Percentiles rank a stretch among this genome's conserved stretches.
Conservation (phyloP, 768 basidiomycete species). For the Clitopilus passeckerianus region DNA sequence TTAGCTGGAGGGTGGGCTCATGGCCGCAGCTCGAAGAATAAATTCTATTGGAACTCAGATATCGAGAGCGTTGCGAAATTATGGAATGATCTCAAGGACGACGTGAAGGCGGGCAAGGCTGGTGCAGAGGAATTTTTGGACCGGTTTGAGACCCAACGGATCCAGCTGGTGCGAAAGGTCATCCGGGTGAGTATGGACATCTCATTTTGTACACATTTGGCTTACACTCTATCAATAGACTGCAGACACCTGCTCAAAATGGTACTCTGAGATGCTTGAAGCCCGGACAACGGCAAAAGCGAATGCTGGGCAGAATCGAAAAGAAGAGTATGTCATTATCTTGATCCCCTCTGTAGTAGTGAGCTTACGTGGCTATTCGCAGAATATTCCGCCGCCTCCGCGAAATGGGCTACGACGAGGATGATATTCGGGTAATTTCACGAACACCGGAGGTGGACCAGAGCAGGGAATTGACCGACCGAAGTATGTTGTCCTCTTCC, state of each 20-base stretch:
- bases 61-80: conserved; percentile 16
- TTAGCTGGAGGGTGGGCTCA: conserved; percentile 25
- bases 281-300: background rate
- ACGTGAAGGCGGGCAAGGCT: conserved; percentile 11
- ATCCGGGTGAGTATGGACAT: conserved; percentile 5
- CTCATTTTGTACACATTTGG: background rate
- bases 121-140: conserved; percentile 21
- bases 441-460: background rate
- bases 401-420: conserved; percentile 12
- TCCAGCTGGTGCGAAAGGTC: conserved; percentile 8
- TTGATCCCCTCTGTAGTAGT: too few species aligned
- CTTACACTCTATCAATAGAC: conserved; percentile 6
- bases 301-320: conserved; percentile 3
- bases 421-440: conserved; percentile 5
- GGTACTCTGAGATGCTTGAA: conserved; percentile 2
- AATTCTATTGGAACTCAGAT: conserved; percentile 29
- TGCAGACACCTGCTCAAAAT: conserved; percentile 3
- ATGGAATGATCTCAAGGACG: conserved; percentile 11
- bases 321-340: conserved; percentile 7
- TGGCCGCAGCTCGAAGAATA: conserved; percentile 17
- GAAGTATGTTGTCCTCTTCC: too few species aligned
- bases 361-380: too few species aligned
- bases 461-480: conserved; percentile 16
- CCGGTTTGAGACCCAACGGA: conserved; percentile 15
- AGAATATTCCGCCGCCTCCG: conserved; percentile 14